Evolutionary conservation across 352 stramenopile genomes (phyloP), one percentile per base, ranked within the genome.

Genomic region (Phytophthora cactorum): DNA sequence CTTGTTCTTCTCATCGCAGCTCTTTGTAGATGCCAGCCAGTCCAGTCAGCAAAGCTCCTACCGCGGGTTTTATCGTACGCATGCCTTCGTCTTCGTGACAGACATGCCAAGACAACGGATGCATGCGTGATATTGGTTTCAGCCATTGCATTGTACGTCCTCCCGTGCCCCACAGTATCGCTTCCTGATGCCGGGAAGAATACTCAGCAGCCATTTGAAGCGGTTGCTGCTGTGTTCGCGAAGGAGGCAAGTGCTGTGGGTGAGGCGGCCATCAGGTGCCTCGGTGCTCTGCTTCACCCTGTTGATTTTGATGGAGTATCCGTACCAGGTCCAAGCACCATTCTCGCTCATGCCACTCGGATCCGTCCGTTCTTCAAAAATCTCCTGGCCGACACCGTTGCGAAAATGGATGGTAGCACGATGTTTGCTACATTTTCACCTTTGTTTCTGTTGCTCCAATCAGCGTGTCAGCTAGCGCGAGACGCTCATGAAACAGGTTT

Each of bases 1-100:
- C 72, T 90, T 5, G 78, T 90, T 17, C 72, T 92, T 17, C 47
- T 91, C 8, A 45, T 90, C 3, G 80, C 78, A 22, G 82, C 74
- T 5, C 66, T 91, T 3, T 89, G 78, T 51, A 84, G 72, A 52
- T 86, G 64, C 46, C 82, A 88, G 22, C 68, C 84, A 11, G 29
- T 52, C 0, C 52, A 70, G 11, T 60, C 58, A 17, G 68, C 53
- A 17, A 86, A 75, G 22, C 34, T 84, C n/a, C 61, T 90, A 22
- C 69, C 77, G 8, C 76, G 78, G 5, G 64, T 88, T 41, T 49
- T 85, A 39, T 57, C 70, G 1, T 91, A 91, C 46, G 38, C 77
- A 12, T 70, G 76, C 1, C 60, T 83, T 52, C 77, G 82, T 3
- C 68, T 90, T 59, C 80, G 81, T 14, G 84, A 92, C 68, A 84